Evolutionary conservation across 2,329 filamentous ascomycete genomes (phyloP), one percentile per base, ranked within the genome.

Genomic region (Curvularia eragrostidis): DNA sequence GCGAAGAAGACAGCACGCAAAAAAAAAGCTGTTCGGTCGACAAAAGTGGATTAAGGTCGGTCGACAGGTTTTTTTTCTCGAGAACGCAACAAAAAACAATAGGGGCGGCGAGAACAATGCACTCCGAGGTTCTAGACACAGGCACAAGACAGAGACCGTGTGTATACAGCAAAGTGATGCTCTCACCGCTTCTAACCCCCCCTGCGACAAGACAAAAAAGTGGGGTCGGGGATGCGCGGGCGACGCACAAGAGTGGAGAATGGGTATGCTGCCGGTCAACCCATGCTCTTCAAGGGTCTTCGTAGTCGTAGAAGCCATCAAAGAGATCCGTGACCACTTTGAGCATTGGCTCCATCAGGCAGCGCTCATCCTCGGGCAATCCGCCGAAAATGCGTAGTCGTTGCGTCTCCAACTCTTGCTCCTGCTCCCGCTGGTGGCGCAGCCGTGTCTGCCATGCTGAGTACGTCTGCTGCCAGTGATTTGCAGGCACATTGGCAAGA

Each of bases 271-370:
- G 36, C 54, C 38, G 51, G 26, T 41, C 48, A 54, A 21, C 41
- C 15, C 15, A 41, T 28, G 19, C 38, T 50, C 52, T 54, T 75
- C 70, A 79, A 39, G 76, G 73, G 61, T 80, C 77, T 50, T 78
- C 75, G 57, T 80, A 81, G 65, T 81, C 79, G 58, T 77, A 75
- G 52, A 71, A 66, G 30, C 78, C 79, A 54, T 80, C 72, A 62
- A 81, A 81, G 13, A 81, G 72, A 59, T 77, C 75, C 52, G 78
- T 77, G 19, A 81, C 79, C 10, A 81, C 79, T 66, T 79, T 78
- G 58, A 81, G 65, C 79, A 81, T 81, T 2, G 77, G 75, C 49
- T 77, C 79, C 49, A 79, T 71, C 13, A 81, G 72, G 58, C 71
- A 72, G 64, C 70, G 69, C 62, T 80, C 78, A 56, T 80, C 78